Conservation (phyloP, 164 flowering plant genomes). For the Magnolia sinica region DNA sequence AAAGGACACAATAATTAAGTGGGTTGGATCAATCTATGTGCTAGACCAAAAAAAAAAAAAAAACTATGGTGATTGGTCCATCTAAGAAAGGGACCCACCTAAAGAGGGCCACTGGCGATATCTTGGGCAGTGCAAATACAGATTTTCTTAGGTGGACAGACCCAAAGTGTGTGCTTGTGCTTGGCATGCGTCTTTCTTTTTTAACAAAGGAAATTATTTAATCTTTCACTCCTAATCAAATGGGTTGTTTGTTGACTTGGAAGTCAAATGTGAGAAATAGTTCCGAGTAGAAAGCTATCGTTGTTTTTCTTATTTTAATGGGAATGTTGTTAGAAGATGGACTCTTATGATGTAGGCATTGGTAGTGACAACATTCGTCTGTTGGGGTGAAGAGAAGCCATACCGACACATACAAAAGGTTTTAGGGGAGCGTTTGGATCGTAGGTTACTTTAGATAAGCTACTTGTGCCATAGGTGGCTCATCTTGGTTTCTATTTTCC, state of each 20-base stretch:
- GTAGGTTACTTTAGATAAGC: too few species aligned
- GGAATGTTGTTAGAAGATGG: neutral
- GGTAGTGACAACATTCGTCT: neutral
- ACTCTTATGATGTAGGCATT: neutral
- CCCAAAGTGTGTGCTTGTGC: neutral
- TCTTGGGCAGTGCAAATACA: too few species aligned
- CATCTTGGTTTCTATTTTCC: too few species aligned
- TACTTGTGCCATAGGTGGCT: too few species aligned
- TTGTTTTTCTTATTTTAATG: neutral
- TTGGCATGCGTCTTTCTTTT: neutral
- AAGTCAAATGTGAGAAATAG: neutral
- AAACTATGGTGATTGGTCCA: too few species aligned
- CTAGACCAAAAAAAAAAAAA: too few species aligned
- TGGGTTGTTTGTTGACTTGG: neutral
- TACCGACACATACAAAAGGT: neutral
- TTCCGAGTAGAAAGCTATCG: neutral
- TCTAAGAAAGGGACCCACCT: too few species aligned
- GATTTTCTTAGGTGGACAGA: neutral
- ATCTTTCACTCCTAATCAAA: slow-evolving; percentile 1
- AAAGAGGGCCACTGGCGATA: too few species aligned
- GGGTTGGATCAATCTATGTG: neutral
- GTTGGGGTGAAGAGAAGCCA: neutral
- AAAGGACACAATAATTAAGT: neutral
- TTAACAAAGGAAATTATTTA: neutral
- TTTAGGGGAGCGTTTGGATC: neutral